Base-by-base conservation (phyloP, 768 basidiomycete species). In the Mycena chlorophos region DNA sequence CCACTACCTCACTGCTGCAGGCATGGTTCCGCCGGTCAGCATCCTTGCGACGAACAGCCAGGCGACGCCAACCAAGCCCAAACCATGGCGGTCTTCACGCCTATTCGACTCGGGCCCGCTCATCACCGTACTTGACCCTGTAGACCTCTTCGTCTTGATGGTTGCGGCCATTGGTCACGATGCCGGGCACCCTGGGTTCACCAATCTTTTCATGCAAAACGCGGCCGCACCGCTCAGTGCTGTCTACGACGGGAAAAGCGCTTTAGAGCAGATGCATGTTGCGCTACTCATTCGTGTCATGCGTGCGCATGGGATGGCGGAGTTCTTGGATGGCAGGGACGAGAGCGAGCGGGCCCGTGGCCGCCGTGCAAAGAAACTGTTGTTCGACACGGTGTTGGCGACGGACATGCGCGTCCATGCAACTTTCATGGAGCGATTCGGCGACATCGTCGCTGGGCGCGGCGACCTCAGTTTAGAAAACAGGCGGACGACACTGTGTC, bases 91-190 rank as follows among this genome's bases (percentile, higher is more conserved):
- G 52, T 65, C 74, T 23, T 61, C 66, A 31, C 70, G 71, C 45
- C 63, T 63, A 25, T 72, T 71, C 13, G 74, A 78, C 52, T 69
- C 70, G 19, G 74, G 74, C 2, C 66, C 69, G 3, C 59, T 79
- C 51, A 66, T 78, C 14, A 72, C 73, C n/a, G 74, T 72, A 49
- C 75, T 89, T 14, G 76, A 72, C 1, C 82, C 84, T 20, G 78
- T 82, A 51, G 95, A 98, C 65, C 72, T 98, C 14, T 88, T 98
- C 64, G 83, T 89, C 1, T 71, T 98, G 14, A 89, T 88, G 64
- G 77, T 99, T 52, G 94, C 92, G 1, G 95, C 95, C 38, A 93
- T 99, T 63, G 97, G 97, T 0, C 97, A 99, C 67, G 97, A 99
- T 69, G 94, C 93, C 17, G 96, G 93, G 0, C 97, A 99, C 72